phyloP scores from a whole-genome alignment of 768 basidiomycete species.

The Boletellus ananiceps region DNA sequence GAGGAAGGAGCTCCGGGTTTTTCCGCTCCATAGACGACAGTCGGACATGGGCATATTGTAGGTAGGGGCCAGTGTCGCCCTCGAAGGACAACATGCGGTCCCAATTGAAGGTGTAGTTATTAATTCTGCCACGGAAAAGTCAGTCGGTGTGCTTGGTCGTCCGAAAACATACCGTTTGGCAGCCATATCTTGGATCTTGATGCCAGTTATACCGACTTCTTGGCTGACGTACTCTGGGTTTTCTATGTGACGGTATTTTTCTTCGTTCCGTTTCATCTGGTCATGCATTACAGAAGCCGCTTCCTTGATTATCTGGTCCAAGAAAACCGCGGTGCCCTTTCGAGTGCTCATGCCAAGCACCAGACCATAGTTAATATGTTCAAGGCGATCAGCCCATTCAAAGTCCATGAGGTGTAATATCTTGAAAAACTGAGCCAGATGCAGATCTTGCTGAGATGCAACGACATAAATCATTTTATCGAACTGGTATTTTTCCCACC shows the following conservation, averaged over 20 bases:
- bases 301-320: constrained; percentile 89
- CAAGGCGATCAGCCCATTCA: constrained; percentile 76
- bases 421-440: constrained; percentile 91
- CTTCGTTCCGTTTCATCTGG: constrained; percentile 92
- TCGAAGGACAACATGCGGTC: constrained; percentile 93
- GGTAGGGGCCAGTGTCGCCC: constrained; percentile 93
- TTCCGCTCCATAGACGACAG: constrained; percentile 88
- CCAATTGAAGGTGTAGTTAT: constrained; percentile 95
- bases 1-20: constrained; percentile 80
- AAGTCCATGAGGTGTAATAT: constrained; percentile 85
- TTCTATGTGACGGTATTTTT: constrained; percentile 84
- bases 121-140: constrained; percentile 53
- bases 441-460: constrained; percentile 81
- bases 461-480: constrained; percentile 95
- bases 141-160: not conserved
- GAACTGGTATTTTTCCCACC: constrained; percentile 87
- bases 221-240: constrained; percentile 75
- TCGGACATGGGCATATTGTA: constrained; percentile 95
- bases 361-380: constrained; percentile 89
- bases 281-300: constrained; percentile 90
- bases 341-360: constrained; percentile 95
- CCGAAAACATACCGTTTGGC: constrained; percentile 67
- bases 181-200: constrained; percentile 98
- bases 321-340: constrained; percentile 91
- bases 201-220: constrained; percentile 90